Evolutionary conservation across 1,139 yeast genomes (phyloP).

Genomic region (Pichia sp.): DNA sequence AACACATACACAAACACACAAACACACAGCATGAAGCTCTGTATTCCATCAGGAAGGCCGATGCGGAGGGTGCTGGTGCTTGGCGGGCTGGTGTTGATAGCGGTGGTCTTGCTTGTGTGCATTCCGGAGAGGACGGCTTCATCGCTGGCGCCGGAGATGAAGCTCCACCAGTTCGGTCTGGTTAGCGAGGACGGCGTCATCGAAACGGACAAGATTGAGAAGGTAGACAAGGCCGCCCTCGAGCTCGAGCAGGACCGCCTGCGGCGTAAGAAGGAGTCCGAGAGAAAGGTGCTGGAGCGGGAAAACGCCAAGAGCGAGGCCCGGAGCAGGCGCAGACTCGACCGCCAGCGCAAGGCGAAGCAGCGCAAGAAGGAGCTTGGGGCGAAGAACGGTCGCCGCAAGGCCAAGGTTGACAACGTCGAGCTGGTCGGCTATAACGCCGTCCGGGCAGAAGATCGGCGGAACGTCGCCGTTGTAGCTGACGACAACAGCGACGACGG

Average conservation of each 20-base stretch:
- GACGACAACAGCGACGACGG: not conserved
- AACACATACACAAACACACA: not conserved
- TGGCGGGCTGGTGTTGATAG: not conserved
- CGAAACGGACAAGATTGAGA: constrained; percentile 3
- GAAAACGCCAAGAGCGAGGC: not conserved
- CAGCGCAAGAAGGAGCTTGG: not conserved
- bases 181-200: constrained; percentile 16
- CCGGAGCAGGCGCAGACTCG: not conserved
- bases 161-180: constrained; percentile 10
- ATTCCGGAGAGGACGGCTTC: not conserved
- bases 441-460: not conserved
- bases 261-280: not conserved
- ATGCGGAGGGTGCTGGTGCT: not conserved
- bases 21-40: not conserved
- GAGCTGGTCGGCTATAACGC: not conserved
- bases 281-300: not conserved
- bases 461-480: too few relatives aligned
- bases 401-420: not conserved
- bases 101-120: not conserved
- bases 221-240: not conserved
- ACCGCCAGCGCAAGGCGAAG: not conserved
- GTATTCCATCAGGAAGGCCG: not conserved
- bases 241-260: not conserved
- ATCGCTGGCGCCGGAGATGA: constrained; percentile 5
- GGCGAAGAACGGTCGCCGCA: not conserved